Conservation (phyloP, 225 moss, liverwort and hornwort species). For the Bryoerythrophyllum caledonicum region DNA sequence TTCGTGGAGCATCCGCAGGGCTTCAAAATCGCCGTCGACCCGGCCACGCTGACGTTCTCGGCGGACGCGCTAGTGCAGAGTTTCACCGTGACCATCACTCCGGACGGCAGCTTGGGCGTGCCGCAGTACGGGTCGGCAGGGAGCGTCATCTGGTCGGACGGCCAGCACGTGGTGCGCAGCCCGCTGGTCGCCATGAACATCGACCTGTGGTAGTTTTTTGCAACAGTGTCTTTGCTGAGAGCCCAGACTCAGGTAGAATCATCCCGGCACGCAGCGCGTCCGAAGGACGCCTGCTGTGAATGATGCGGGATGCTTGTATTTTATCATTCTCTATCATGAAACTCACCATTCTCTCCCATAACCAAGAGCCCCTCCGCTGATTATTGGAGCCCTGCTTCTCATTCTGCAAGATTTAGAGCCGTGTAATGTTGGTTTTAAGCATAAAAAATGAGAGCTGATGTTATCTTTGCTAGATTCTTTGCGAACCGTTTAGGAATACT, state of each 20-base stretch:
- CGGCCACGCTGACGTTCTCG: slow-evolving; percentile 37
- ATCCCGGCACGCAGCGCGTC: too few relatives aligned
- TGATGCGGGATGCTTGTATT: neutral
- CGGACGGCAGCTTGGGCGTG: neutral
- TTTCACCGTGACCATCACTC: slow-evolving; percentile 28
- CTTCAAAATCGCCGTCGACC: slow-evolving; percentile 26
- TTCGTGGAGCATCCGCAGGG: slow-evolving; percentile 27
- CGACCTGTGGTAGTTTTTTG: neutral
- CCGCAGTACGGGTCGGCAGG: slow-evolving; percentile 22
- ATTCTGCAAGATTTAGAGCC: too few relatives aligned
- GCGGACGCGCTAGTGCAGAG: slow-evolving; percentile 24
- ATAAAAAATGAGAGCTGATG: too few relatives aligned
- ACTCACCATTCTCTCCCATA: too few relatives aligned
- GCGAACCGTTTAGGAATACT: too few relatives aligned
- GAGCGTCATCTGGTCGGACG: slow-evolving; percentile 50
- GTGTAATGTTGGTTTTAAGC: too few relatives aligned
- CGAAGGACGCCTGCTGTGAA: neutral
- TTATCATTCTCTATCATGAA: neutral
- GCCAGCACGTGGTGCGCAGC: slow-evolving; percentile 41
- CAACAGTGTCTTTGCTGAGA: neutral
- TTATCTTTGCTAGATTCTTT: too few relatives aligned
- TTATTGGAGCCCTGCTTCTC: too few relatives aligned
- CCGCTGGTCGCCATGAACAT: slow-evolving; percentile 15
- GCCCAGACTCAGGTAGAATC: too few relatives aligned
- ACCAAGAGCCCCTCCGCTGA: too few relatives aligned